Percentiles rank a stretch among this genome's conserved stretches.
These are phyloP conservation scores for Rutstroemia sp. DNA, from an alignment of 2,329 filamentous ascomycete genomes.

Conservation along the genomic window DNA sequence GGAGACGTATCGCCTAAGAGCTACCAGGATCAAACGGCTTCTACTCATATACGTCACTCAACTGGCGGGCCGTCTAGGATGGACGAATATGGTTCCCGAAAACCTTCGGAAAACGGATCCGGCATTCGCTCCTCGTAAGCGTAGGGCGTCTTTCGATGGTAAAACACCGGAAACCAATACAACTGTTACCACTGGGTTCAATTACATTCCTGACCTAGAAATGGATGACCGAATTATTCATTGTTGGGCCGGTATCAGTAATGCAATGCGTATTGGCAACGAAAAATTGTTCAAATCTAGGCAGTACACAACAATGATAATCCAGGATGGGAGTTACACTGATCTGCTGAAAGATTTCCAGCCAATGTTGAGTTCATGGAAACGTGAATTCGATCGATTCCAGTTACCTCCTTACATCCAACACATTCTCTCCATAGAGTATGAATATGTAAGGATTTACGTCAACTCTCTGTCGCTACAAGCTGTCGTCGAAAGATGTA, in stretches of 20 bases:
- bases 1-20: constrained; percentile 67
- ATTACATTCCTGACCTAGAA: constrained; percentile 59
- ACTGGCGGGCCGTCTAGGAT: constrained; percentile 83
- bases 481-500: constrained; percentile 89
- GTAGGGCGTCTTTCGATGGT: constrained; percentile 40
- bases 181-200: constrained; percentile 51
- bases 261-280: constrained; percentile 86
- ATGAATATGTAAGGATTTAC: constrained; percentile 90
- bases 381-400: constrained; percentile 72
- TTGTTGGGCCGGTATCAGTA: constrained; percentile 91
- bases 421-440: constrained; percentile 86
- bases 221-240: constrained; percentile 67
- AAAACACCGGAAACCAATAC: constrained; percentile 54
- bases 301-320: constrained; percentile 81
- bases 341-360: constrained; percentile 74
- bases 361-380: constrained; percentile 72
- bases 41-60: constrained; percentile 89
- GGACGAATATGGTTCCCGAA: constrained; percentile 87
- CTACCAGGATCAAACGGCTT: constrained; percentile 74
- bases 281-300: constrained; percentile 81
- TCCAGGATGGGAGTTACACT: constrained; percentile 78
- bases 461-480: constrained; percentile 91
- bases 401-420: constrained; percentile 57
- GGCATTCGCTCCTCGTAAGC: constrained; percentile 40
- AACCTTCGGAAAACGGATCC: constrained; percentile 51